Percentiles rank a stretch among this genome's conserved stretches.
These are phyloP conservation scores for Apiospora marii DNA, from an alignment of 2,329 filamentous ascomycete genomes.

Conservation along the genomic window DNA sequence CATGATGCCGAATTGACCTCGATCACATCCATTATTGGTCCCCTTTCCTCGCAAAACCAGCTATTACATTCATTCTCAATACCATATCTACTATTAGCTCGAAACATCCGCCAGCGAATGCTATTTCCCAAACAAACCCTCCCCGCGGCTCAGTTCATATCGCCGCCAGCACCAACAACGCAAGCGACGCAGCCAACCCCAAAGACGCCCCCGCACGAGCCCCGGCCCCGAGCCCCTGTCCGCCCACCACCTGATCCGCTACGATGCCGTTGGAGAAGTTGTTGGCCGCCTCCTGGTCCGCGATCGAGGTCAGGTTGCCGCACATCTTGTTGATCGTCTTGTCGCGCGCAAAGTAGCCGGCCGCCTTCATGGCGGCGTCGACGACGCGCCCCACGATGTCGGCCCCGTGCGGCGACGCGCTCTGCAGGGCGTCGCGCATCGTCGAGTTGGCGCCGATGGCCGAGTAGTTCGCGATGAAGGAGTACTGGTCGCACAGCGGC, in stretches of 20 bases:
- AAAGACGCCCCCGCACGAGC: not conserved
- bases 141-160: not conserved
- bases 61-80: not conserved
- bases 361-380: not conserved
- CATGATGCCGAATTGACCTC: no score
- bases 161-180: not conserved
- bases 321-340: not conserved
- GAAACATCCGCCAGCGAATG: constrained; percentile 3
- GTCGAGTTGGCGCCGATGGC: constrained; percentile 18
- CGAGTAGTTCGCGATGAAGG: constrained; percentile 23
- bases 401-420: constrained; percentile 14
- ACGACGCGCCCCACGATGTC: not conserved
- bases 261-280: constrained; percentile 23
- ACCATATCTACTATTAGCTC: not conserved
- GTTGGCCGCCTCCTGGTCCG: not conserved
- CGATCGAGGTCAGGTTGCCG: constrained; percentile 13
- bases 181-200: not conserved
- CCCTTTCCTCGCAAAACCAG: not conserved
- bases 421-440: not conserved
- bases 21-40: not conserved
- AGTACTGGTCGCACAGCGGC: constrained; percentile 11
- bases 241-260: constrained; percentile 9
- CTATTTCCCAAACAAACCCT: not conserved
- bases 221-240: not conserved
- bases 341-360: not conserved